A percentile compares a stretch with the other conserved stretches of the same genome.
Evolutionary conservation across 2,329 filamentous ascomycete genomes (phyloP).

Genomic region (Diplodia corticola): DNA sequence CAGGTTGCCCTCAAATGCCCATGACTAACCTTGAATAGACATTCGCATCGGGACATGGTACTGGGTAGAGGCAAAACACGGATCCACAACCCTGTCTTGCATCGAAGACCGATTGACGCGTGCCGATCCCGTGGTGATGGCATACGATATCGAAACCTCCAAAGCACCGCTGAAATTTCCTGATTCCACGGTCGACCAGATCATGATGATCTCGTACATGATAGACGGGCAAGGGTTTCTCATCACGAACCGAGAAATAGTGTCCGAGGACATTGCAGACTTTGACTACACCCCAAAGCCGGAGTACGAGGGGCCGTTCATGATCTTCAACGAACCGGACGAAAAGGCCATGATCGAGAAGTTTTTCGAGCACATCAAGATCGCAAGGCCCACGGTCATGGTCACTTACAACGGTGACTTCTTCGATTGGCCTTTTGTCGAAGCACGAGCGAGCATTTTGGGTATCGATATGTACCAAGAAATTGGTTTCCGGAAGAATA

Average conservation of each 20-base stretch:
- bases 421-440: slow-evolving; percentile 99
- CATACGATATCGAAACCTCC: slow-evolving; percentile 98
- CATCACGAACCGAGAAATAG: slow-evolving; percentile 96
- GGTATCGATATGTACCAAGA: slow-evolving; percentile 99
- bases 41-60: slow-evolving; percentile 98
- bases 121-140: slow-evolving; percentile 95
- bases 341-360: slow-evolving; percentile 85
- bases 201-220: slow-evolving; percentile 99
- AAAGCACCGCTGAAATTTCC: slow-evolving; percentile 96
- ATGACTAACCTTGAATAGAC: slow-evolving; percentile 55
- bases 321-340: slow-evolving; percentile 97
- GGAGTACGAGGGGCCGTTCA: slow-evolving; percentile 91
- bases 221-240: slow-evolving; percentile 97
- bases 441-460: slow-evolving; percentile 86
- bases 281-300: slow-evolving; percentile 98
- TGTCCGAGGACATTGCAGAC: slow-evolving; percentile 94
- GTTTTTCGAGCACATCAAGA: slow-evolving; percentile 95
- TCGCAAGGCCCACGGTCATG: slow-evolving; percentile 91
- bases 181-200: slow-evolving; percentile 88
- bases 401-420: slow-evolving; percentile 99
- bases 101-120: slow-evolving; percentile 85
- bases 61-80: slow-evolving; percentile 90
- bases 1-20: neutral
- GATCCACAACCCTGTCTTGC: slow-evolving; percentile 76
- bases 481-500: slow-evolving; percentile 94